A percentile compares a stretch with the other conserved stretches of the same genome.
These are phyloP conservation scores for Suillus subluteus DNA, from an alignment of 768 basidiomycete genomes.

Conservation along the genomic window DNA sequence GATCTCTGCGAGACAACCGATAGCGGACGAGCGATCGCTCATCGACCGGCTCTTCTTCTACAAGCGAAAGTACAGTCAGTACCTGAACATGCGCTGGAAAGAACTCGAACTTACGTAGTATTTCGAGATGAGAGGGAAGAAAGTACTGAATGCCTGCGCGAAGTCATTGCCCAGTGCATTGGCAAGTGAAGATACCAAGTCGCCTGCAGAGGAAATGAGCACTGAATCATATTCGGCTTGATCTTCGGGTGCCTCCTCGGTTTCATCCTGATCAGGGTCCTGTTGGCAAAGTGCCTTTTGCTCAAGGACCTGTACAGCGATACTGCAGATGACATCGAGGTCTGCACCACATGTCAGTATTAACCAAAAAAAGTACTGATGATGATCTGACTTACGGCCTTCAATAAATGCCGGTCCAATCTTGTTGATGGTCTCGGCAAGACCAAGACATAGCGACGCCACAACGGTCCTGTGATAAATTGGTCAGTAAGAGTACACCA, in stretches of 20 bases:
- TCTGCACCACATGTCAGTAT: slow-evolving; percentile 43
- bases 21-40: slow-evolving; percentile 90
- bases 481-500: slow-evolving; percentile 21
- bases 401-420: slow-evolving; percentile 88
- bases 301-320: slow-evolving; percentile 85
- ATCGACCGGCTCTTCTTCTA: slow-evolving; percentile 86
- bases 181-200: slow-evolving; percentile 90
- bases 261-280: slow-evolving; percentile 91
- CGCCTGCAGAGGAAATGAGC: slow-evolving; percentile 90
- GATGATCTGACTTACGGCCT: slow-evolving; percentile 55
- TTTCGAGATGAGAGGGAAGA: slow-evolving; percentile 87
- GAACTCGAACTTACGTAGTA: slow-evolving; percentile 73
- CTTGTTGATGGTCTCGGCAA: slow-evolving; percentile 91
- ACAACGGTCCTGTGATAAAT: slow-evolving; percentile 70
- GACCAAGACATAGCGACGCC: slow-evolving; percentile 81
- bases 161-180: slow-evolving; percentile 87
- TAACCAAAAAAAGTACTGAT: neutral
- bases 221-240: slow-evolving; percentile 97
- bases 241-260: slow-evolving; percentile 83
- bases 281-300: slow-evolving; percentile 97
- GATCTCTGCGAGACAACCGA: slow-evolving; percentile 94
- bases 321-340: slow-evolving; percentile 76
- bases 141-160: slow-evolving; percentile 76
- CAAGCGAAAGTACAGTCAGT: slow-evolving; percentile 2
- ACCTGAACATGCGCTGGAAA: neutral